These are phyloP conservation scores for Pedinophyceae sp. DNA, from an alignment of 139 green algal species.

Conservation along the genomic window DNA sequence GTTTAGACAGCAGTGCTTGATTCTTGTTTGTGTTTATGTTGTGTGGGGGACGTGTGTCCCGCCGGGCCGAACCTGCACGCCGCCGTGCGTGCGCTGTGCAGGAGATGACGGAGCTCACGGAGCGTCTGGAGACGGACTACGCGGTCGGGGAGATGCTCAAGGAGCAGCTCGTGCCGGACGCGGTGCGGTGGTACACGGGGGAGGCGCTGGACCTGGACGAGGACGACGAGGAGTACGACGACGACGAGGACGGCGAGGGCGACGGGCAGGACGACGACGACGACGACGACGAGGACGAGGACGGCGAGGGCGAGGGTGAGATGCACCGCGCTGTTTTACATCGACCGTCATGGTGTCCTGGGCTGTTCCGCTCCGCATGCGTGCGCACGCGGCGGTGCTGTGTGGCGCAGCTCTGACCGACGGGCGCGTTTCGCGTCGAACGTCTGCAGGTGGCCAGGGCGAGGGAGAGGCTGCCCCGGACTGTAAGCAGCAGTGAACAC, in stretches of 20 bases:
- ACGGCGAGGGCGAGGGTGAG: not conserved
- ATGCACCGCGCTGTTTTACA: no score
- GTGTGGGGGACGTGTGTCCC: no score
- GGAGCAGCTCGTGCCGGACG: conserved; percentile 7
- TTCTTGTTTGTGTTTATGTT: no score
- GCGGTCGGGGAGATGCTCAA: conserved; percentile 2
- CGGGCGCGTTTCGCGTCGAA: no score
- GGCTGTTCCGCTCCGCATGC: no score
- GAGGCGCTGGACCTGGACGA: not conserved
- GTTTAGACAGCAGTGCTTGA: no score
- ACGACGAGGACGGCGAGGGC: not conserved
- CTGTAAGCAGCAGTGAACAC: conserved; percentile 11
- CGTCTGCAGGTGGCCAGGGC: no score
- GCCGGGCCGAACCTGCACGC: no score
- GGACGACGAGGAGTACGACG: conserved; percentile 6
- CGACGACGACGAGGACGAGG: conserved; percentile 1
- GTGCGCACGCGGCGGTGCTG: no score
- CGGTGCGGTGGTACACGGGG: conserved; percentile 9
- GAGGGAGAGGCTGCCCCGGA: not conserved
- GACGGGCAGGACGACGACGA: conserved; percentile 8
- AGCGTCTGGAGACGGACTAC: conserved; percentile 7
- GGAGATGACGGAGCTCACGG: conserved; percentile 7
- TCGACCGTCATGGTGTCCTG: no score
- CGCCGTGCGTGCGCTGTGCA: no score
- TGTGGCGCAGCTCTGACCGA: no score